Conservation (phyloP, 2,329 filamentous ascomycete genomes). For the Ophiostoma ulmi region DNA sequence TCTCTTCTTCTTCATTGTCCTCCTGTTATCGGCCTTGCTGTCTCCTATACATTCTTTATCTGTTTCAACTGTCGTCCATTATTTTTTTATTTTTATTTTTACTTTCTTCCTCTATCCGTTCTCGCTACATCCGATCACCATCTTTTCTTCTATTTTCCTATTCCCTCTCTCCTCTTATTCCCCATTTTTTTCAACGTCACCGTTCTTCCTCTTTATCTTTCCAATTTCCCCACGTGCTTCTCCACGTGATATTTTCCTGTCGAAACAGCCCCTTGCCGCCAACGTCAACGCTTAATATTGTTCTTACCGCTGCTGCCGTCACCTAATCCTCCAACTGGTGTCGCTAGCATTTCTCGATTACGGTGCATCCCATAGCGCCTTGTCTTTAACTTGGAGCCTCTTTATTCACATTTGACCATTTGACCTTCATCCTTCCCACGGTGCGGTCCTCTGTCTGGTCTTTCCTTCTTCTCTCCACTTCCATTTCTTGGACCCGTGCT, state of each 20-base stretch:
- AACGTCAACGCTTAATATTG: not conserved
- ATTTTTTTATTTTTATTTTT: not conserved
- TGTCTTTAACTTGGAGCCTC: not conserved
- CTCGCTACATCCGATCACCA: not conserved
- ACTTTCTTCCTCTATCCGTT: not conserved
- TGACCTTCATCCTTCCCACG: not conserved
- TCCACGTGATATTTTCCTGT: not conserved
- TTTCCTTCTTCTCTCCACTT: not conserved
- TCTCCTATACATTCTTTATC: not conserved
- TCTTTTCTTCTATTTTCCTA: conserved; percentile 1
- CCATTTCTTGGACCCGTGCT: not conserved
- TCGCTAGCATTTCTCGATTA: not conserved
- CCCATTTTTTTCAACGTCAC: not conserved
- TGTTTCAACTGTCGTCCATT: not conserved
- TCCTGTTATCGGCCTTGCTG: not conserved
- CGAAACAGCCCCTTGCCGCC: not conserved
- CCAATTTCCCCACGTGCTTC: not conserved
- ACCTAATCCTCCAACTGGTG: not conserved
- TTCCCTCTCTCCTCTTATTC: not conserved
- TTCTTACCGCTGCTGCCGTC: conserved; percentile 15
- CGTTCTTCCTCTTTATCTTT: not conserved
- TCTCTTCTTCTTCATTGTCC: not conserved
- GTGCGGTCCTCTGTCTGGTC: not conserved
- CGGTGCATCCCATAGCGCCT: conserved; percentile 1
- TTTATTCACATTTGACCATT: not conserved